Conservation (phyloP, 129 eudicot genomes). For the Flaveria sonorensis region DNA sequence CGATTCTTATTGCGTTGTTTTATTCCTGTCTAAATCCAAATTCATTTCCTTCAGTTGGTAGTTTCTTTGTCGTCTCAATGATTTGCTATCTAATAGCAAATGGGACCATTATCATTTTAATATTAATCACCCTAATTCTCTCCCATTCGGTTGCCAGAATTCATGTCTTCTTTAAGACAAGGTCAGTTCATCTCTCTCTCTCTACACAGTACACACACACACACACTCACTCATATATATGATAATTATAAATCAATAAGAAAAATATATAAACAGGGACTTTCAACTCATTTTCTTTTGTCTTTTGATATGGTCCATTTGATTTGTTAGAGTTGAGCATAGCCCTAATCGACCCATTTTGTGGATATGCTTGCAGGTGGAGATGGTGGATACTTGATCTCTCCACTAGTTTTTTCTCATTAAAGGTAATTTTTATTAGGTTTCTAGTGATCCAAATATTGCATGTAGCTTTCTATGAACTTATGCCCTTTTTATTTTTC, state of each 20-base stretch:
- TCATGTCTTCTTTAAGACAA: conserved; percentile 65
- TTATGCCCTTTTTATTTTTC: conserved; percentile 4
- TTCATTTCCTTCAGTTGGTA: conserved; percentile 55
- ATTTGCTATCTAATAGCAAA: conserved; percentile 80
- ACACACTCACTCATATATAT: not conserved
- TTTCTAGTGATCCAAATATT: not conserved
- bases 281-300: not conserved
- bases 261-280: not conserved
- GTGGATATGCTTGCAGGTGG: conserved; percentile 61
- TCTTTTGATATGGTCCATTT: not conserved
- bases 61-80: conserved; percentile 62
- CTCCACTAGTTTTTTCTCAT: conserved; percentile 45
- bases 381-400: conserved; percentile 57
- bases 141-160: conserved; percentile 59
- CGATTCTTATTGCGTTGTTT: conserved; percentile 56
- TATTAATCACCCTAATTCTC: conserved; percentile 52
- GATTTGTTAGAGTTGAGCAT: not conserved
- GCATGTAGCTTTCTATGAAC: conserved; percentile 9
- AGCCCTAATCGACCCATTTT: not conserved
- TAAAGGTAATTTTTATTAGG: conserved; percentile 53
- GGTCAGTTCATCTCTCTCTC: conserved; percentile 53
- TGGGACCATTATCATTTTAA: conserved; percentile 57
- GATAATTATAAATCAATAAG: not conserved
- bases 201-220: not conserved
- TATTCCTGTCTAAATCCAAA: conserved; percentile 52